Conservation (phyloP, 768 basidiomycete genomes). For the Panellus pusillus region DNA sequence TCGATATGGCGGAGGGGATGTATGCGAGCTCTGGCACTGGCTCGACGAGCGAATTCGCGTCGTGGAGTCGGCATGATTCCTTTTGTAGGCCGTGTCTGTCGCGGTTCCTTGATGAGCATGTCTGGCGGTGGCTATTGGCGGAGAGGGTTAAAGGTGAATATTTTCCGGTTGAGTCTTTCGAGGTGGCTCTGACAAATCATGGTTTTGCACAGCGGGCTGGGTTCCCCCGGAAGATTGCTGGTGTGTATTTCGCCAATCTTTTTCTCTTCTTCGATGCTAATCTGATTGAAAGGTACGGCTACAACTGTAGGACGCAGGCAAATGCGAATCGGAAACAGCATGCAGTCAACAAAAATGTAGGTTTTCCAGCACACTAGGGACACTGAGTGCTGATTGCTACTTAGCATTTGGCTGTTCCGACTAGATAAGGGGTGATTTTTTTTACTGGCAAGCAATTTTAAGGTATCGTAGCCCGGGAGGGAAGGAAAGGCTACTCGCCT, state of each 20-base stretch:
- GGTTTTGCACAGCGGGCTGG: constrained; percentile 6
- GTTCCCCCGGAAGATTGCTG: constrained; percentile 18
- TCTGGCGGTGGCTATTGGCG: constrained; percentile 8
- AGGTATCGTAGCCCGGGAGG: too few relatives aligned
- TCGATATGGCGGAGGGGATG: too few relatives aligned
- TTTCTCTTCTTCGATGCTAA: neutral
- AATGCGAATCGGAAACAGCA: neutral
- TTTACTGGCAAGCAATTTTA: too few relatives aligned
- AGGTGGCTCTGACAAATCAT: neutral
- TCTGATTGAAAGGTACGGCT: constrained; percentile 9
- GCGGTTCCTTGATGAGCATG: constrained; percentile 12
- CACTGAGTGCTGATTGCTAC: too few relatives aligned
- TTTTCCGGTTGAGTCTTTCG: neutral
- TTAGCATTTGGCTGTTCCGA: too few relatives aligned
- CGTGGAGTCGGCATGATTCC: neutral
- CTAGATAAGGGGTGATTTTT: too few relatives aligned
- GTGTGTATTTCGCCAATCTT: neutral
- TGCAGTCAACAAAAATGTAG: constrained; percentile 8
- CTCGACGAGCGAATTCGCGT: neutral
- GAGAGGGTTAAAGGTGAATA: constrained; percentile 1
- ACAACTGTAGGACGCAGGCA: constrained; percentile 11
- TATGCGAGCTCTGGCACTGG: neutral
- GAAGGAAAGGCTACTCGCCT: too few relatives aligned
- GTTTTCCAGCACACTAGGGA: neutral
- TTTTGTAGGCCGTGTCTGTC: constrained; percentile 9